Conservation (phyloP, 805 yeast genomes). For the Candida gorgasii region DNA sequence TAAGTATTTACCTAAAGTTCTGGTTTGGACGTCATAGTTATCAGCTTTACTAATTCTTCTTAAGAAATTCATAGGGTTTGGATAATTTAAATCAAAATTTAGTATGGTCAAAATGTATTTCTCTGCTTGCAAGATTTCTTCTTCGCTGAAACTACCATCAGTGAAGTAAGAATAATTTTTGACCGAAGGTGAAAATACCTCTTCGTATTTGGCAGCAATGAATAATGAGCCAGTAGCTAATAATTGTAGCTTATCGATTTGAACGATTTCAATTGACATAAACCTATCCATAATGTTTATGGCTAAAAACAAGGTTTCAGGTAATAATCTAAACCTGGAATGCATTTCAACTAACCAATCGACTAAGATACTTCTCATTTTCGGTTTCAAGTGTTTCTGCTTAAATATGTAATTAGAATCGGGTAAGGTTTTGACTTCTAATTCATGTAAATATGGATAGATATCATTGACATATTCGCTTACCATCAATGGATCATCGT, state of each 20-base stretch:
- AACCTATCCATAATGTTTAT: slow-evolving; percentile 87
- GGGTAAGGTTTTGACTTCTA: slow-evolving; percentile 74
- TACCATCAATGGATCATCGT: slow-evolving; percentile 80
- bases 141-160: slow-evolving; percentile 80
- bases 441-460: slow-evolving; percentile 71
- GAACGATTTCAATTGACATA: slow-evolving; percentile 71
- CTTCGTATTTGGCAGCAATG: slow-evolving; percentile 92
- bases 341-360: slow-evolving; percentile 95
- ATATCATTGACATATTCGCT: slow-evolving; percentile 89
- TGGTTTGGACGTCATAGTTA: slow-evolving; percentile 78
- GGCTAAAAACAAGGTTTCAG: slow-evolving; percentile 82
- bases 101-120: slow-evolving; percentile 71
- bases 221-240: slow-evolving; percentile 83
- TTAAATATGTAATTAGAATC: slow-evolving; percentile 64
- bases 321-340: slow-evolving; percentile 74
- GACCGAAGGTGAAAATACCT: slow-evolving; percentile 84
- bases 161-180: slow-evolving; percentile 85
- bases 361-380: slow-evolving; percentile 82
- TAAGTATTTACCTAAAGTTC: slow-evolving; percentile 83
- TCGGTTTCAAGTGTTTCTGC: slow-evolving; percentile 71
- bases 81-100: slow-evolving; percentile 75
- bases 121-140: slow-evolving; percentile 82
- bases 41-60: slow-evolving; percentile 90
- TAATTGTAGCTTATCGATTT: slow-evolving; percentile 77
- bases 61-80: slow-evolving; percentile 87